These are phyloP conservation scores for Dillenia suffruticosa DNA, from an alignment of 164 flowering plant genomes.

Conservation along the genomic window DNA sequence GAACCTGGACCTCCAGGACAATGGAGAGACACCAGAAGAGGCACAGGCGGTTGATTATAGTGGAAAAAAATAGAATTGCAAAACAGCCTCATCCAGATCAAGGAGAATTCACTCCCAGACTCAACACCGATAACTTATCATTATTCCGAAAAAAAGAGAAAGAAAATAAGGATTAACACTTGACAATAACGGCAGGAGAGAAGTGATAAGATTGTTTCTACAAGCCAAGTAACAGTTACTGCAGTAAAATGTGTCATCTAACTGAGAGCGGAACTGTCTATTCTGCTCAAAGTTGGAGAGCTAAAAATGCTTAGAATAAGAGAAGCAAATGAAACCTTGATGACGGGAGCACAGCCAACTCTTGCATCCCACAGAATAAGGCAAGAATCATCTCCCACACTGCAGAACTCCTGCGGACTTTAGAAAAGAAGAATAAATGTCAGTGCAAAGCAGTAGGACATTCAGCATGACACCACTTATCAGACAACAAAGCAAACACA, in stretches of 20 bases:
- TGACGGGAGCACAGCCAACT: conserved; percentile 56
- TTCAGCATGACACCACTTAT: not conserved
- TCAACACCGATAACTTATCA: too few relatives aligned
- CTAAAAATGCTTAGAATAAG: not conserved
- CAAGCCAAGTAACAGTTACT: too few relatives aligned
- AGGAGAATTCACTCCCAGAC: not conserved
- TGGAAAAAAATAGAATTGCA: not conserved
- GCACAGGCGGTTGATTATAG: too few relatives aligned
- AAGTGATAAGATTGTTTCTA: too few relatives aligned
- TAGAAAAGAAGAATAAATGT: conserved; percentile 19
- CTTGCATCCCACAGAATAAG: conserved; percentile 98
- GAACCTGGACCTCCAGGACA: too few relatives aligned
- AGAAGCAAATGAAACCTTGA: conserved; percentile 46
- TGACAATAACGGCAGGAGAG: too few relatives aligned
- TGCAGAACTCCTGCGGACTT: conserved; percentile 92
- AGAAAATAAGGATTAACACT: too few relatives aligned
- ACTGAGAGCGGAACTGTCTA: not conserved
- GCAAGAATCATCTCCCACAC: conserved; percentile 98
- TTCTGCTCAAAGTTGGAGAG: not conserved
- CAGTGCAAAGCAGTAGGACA: conserved; percentile 9
- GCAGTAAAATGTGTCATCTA: too few relatives aligned
- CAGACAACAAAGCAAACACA: not conserved
- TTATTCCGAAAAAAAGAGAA: too few relatives aligned
- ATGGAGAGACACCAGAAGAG: too few relatives aligned
- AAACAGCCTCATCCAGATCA: not conserved